Evolutionary conservation across 108 stramenopile species (phyloP), one percentile per base, ranked within the genome.

Genomic region (Schizochytrium sp.): DNA sequence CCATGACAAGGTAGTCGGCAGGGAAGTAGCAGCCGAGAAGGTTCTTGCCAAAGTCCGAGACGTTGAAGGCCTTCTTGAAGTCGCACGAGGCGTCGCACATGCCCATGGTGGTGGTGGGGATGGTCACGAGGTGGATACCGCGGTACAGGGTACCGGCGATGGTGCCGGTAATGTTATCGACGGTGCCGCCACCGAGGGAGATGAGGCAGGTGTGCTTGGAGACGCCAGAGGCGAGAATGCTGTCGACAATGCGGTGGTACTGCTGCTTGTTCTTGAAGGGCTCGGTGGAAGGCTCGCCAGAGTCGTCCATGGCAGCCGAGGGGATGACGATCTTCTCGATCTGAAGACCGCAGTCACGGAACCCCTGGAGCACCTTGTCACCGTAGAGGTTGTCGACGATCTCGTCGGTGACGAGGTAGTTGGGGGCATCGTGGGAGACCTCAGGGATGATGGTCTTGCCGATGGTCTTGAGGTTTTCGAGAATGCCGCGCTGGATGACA

Each of bases 21-120:
- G 91, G 90, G 58, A 90, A 92, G 90, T 92, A 92, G 29, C 58
- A 71, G 43, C 91, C 91, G 44, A 92, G 43, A 55, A 92, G 60
- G 72, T 92, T 92, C 91, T 92, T 92, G 72, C 91, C 91, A 60
- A 58, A 88, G 25, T 76, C 48, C 29, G 57, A 60, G 63, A 69
- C 63, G 90, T 92, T 92, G 69, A 92, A 87, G 48, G 91, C 91
- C 87, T 92, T 89, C 76, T 92, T 92, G 88, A 90, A 90, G 88
- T 88, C 87, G 87, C 90, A 88, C 58, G 91, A 72, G 16, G 91
- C 91, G 58, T 92, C 91, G 43, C 58, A 87, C 91, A 90, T 90
- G 59, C 88, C 90, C 90, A 92, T 90, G 72, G 89, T 47, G 43
- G 90, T 88, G n/a, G 91, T 92, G 25, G 90, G 45, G 83, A 92